phyloP scores from a whole-genome alignment of 2,329 filamentous ascomycete species.

The Orbilia ellipsospora region DNA sequence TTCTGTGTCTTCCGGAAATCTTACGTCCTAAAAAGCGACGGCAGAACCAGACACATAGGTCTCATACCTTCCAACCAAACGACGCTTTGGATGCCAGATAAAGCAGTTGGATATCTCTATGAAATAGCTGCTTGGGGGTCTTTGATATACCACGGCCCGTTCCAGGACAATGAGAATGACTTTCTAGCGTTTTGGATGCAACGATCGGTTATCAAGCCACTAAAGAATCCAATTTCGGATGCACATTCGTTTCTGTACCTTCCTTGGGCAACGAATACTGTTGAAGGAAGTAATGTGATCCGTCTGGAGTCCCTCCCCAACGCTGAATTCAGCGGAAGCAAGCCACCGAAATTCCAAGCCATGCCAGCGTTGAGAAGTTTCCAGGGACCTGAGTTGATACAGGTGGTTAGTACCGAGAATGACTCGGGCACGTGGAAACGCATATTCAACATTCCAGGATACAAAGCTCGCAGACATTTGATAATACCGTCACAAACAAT shows the following conservation, averaged over 20 bases:
- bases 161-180: slow-evolving; percentile 13
- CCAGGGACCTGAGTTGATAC: neutral
- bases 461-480: neutral
- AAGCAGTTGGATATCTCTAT: slow-evolving; percentile 13
- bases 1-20: slow-evolving; percentile 28
- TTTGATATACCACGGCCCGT: slow-evolving; percentile 23
- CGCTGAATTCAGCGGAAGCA: too few relatives aligned
- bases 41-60: slow-evolving; percentile 9
- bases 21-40: slow-evolving; percentile 18
- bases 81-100: slow-evolving; percentile 10
- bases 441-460: neutral
- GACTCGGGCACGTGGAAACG: slow-evolving; percentile 1
- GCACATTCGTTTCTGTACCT: neutral
- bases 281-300: too few relatives aligned
- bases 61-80: slow-evolving; percentile 10
- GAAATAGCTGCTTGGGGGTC: slow-evolving; percentile 18
- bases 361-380: neutral
- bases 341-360: too few relatives aligned
- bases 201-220: neutral
- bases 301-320: too few relatives aligned
- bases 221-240: neutral
- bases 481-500: neutral
- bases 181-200: slow-evolving; percentile 10
- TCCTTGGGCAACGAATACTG: too few relatives aligned
- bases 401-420: neutral